A percentile compares a stretch with the other conserved stretches of the same genome.
These are phyloP conservation scores for Striga asiatica DNA, from an alignment of 257 asterid species.

Conservation along the genomic window DNA sequence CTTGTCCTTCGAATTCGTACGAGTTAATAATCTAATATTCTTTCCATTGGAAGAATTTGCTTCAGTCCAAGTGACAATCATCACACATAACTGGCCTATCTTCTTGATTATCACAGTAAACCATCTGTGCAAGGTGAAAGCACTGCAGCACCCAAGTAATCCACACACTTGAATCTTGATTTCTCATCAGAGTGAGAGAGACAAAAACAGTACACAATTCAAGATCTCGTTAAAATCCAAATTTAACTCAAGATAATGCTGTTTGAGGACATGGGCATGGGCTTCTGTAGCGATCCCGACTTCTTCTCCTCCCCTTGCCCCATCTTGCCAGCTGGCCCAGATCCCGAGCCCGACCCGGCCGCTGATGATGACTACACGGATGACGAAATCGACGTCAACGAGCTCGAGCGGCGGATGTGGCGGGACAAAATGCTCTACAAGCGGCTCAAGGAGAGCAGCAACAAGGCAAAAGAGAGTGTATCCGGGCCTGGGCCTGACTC, in stretches of 20 bases:
- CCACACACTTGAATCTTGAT: too few relatives aligned
- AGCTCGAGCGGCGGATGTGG: conserved; percentile 58
- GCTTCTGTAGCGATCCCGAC: conserved; percentile 42
- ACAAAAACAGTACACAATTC: too few relatives aligned
- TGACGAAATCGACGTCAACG: conserved; percentile 52
- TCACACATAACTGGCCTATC: too few relatives aligned
- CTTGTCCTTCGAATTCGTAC: too few relatives aligned
- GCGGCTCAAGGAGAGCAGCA: conserved; percentile 37
- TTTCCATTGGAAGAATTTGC: too few relatives aligned
- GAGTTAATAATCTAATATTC: too few relatives aligned
- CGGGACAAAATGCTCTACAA: conserved; percentile 44
- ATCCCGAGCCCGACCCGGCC: conserved; percentile 24
- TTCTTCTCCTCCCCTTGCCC: conserved; percentile 39
- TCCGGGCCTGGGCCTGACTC: conserved; percentile 18
- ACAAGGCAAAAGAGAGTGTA: conserved; percentile 29
- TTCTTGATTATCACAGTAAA: too few relatives aligned
- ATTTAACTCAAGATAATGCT: conserved; percentile 27
- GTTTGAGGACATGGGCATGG: conserved; percentile 46
- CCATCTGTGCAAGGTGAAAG: too few relatives aligned
- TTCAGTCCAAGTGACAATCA: too few relatives aligned
- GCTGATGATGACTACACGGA: conserved; percentile 47
- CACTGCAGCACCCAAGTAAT: too few relatives aligned
- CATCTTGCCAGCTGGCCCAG: conserved; percentile 26
- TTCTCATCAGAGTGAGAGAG: too few relatives aligned
- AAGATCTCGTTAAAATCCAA: not conserved